Percentiles rank a stretch among this genome's conserved stretches.
Evolutionary conservation across 2,329 filamentous ascomycete genomes (phyloP).

Genomic region (Drechslerella stenobrocha): DNA sequence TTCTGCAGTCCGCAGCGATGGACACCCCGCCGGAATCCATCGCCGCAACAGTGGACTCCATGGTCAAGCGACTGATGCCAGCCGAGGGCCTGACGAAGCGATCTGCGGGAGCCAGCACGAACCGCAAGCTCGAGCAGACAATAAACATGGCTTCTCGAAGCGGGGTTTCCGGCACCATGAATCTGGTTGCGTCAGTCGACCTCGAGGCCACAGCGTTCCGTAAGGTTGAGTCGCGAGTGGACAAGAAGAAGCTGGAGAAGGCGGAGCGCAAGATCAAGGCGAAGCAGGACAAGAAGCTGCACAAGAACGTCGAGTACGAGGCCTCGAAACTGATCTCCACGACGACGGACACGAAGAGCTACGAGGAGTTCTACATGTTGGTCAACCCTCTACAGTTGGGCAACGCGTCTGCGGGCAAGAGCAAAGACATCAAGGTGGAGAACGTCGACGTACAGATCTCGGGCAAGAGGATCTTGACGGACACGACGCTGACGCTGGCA

Average conservation of each 20-base stretch:
- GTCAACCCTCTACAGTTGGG: constrained; percentile 95
- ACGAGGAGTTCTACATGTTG: constrained; percentile 99
- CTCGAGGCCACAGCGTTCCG: constrained; percentile 88
- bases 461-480: constrained; percentile 82
- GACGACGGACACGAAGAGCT: constrained; percentile 80
- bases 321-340: constrained; percentile 85
- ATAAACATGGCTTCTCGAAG: constrained; percentile 91
- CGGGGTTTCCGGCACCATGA: constrained; percentile 94
- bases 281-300: constrained; percentile 97
- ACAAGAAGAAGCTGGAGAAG: constrained; percentile 98
- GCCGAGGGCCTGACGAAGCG: constrained; percentile 59
- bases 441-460: constrained; percentile 92
- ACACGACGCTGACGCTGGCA: constrained; percentile 85
- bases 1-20: constrained; percentile 84
- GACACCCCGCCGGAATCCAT: constrained; percentile 73
- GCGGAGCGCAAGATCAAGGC: constrained; percentile 95
- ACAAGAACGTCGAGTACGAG: constrained; percentile 98
- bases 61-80: constrained; percentile 75
- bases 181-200: constrained; percentile 78
- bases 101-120: constrained; percentile 72
- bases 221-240: constrained; percentile 96
- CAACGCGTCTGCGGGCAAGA: constrained; percentile 72
- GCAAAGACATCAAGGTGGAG: constrained; percentile 98
- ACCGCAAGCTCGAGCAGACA: constrained; percentile 86
- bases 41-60: constrained; percentile 81